A percentile compares a stretch with the other conserved stretches of the same genome.
Evolutionary conservation across 768 basidiomycete genomes (phyloP).

Genomic region (Naganishia antarctica): DNA sequence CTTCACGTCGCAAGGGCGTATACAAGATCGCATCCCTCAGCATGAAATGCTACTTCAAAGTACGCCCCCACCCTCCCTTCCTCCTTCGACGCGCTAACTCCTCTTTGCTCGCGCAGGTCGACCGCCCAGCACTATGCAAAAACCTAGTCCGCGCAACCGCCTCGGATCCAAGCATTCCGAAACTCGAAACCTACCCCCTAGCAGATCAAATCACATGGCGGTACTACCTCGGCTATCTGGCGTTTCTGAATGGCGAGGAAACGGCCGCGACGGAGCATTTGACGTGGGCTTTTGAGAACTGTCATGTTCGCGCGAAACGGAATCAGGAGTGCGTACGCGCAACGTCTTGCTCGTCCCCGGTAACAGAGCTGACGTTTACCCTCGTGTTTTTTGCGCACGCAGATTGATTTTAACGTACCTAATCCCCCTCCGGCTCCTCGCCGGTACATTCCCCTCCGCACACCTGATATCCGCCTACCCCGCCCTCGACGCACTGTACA

Average conservation of each 20-base stretch:
- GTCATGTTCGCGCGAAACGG: conserved; percentile 61
- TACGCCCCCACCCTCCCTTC: conserved; percentile 48
- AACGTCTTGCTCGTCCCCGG: conserved; percentile 18
- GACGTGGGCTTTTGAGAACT: conserved; percentile 77
- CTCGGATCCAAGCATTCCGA: conserved; percentile 77
- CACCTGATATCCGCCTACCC: conserved; percentile 70
- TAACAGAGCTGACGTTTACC: not conserved
- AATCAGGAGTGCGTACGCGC: conserved; percentile 72
- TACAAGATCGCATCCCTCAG: conserved; percentile 88
- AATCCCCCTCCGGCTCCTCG: conserved; percentile 79
- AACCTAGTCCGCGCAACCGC: conserved; percentile 85
- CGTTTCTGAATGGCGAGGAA: conserved; percentile 88
- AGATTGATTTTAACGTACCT: conserved; percentile 89
- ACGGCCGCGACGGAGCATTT: conserved; percentile 78
- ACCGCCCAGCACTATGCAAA: conserved; percentile 82
- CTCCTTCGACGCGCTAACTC: not conserved
- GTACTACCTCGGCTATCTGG: conserved; percentile 92
- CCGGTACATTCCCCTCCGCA: conserved; percentile 75
- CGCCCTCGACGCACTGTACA: conserved; percentile 64
- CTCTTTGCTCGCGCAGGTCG: conserved; percentile 62
- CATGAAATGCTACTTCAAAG: conserved; percentile 91
- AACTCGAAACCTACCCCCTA: conserved; percentile 67
- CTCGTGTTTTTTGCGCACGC: not conserved
- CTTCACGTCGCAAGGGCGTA: conserved; percentile 81
- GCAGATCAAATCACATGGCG: conserved; percentile 89